Base-by-base conservation (phyloP, 202 grass and related monocot genomes). In the Musa balbisiana region DNA sequence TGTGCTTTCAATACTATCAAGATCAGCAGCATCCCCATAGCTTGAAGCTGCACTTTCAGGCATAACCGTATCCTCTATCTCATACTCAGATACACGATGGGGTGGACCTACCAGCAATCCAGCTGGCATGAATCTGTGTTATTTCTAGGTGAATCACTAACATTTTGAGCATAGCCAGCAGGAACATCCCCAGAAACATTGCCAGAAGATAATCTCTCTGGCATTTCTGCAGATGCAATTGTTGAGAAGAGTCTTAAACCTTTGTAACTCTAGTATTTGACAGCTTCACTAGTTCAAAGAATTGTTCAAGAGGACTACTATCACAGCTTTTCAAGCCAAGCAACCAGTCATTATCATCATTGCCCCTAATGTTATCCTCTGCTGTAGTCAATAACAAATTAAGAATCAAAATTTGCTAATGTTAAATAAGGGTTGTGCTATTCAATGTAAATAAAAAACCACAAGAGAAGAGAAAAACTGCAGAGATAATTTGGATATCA, bases 41-140 rank as follows among this genome's bases (percentile, higher is more conserved):
- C 95, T 94, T 13, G 95, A 98, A 75, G 89, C 74, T 76, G 88
- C 87, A 87, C 88, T 91, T 56, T 84, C 86, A n/a, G 88, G 88
- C 79, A 87, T 89, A 64, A 82, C 84, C n/a, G 79, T 80, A 73
- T 88, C 85, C 4, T 74, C 91, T 75, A 92, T 86, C 59, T 92
- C 95, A 87, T 80, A 87, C 66, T 94, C 85, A 2, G 87, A 86
- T 49, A 67, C 76, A 50, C 83, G 80, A 69, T 81, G 64, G 1
- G 83, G 83, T 83, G 82, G 83, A 77, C 52, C 76, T 20, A 11
- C 51, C 14, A 21, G 53, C 20, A 54, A 17, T 59, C 55, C 54
- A 22, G 76, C 77, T 64, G 60, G 80, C 74, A 81, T 80, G 62
- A 17, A 82, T 83, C 65, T 80, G 85, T 88, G 11, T 81, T 86